Evolutionary conservation across 2,329 filamentous ascomycete species (phyloP).

Genomic region (Fusarium concolor): DNA sequence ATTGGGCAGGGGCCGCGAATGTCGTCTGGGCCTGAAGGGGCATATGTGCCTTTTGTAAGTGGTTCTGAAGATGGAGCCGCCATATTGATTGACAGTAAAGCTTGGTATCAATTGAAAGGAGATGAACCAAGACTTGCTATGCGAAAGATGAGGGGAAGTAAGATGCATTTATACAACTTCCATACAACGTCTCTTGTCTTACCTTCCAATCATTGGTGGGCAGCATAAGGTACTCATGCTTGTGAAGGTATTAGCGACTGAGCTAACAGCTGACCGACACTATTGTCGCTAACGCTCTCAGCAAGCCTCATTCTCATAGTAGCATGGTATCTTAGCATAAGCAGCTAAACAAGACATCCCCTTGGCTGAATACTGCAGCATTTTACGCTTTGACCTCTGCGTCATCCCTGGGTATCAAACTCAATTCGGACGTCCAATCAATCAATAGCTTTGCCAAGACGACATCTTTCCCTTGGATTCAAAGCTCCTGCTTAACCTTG

Average conservation of each 20-base stretch:
- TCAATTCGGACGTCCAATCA: background rate
- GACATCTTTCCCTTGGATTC: too few species aligned
- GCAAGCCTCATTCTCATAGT: conserved; percentile 8
- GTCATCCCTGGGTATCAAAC: background rate
- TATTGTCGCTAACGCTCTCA: conserved; percentile 14
- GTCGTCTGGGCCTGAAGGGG: conserved; percentile 32
- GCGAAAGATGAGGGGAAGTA: background rate
- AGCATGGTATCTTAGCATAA: background rate
- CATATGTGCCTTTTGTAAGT: conserved; percentile 34
- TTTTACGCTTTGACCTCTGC: conserved; percentile 11
- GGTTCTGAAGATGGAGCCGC: conserved; percentile 19
- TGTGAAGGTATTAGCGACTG: background rate
- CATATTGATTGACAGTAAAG: conserved; percentile 8
- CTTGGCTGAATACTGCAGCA: background rate
- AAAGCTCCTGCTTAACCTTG: background rate
- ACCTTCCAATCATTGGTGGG: background rate
- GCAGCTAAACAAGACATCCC: background rate
- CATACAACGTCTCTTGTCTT: background rate
- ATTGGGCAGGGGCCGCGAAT: conserved; percentile 42
- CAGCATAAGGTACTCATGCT: background rate
- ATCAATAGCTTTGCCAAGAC: too few species aligned
- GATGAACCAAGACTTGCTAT: background rate
- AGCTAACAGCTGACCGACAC: conserved; percentile 3
- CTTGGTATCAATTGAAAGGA: background rate
- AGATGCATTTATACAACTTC: background rate